A percentile compares a stretch with the other conserved stretches of the same genome.
Evolutionary conservation across 768 basidiomycete species (phyloP).

Genomic region (Naganishia kalamii): DNA sequence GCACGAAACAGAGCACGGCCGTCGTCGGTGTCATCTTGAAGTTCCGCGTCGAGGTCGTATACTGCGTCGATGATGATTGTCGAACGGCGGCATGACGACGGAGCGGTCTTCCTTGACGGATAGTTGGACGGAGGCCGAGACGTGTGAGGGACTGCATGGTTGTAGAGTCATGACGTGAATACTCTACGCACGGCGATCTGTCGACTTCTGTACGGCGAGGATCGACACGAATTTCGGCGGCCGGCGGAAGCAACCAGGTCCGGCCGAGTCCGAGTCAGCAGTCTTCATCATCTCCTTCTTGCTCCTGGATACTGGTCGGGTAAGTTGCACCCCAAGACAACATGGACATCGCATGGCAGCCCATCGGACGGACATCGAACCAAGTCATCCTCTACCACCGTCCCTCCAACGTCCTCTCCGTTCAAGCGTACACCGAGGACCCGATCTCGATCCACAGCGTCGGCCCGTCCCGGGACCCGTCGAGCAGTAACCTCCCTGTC

Average conservation of each 20-base stretch:
- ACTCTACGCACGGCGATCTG: background rate
- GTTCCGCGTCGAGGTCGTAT: constrained; percentile 6
- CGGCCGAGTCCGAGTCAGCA: no score
- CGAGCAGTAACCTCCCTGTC: constrained; percentile 20
- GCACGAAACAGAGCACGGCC: constrained; percentile 67
- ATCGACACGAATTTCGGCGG: no score
- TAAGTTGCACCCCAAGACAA: background rate
- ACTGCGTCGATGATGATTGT: constrained; percentile 8
- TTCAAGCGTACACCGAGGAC: constrained; percentile 17
- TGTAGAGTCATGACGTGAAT: background rate
- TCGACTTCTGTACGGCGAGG: no score
- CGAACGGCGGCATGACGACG: background rate
- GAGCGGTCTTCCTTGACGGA: background rate
- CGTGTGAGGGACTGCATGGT: constrained; percentile 7
- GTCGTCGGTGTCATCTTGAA: constrained; percentile 36
- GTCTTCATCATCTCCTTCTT: background rate
- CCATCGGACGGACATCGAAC: constrained; percentile 40
- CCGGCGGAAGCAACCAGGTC: no score
- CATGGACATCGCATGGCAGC: background rate
- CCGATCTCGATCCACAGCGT: constrained; percentile 3
- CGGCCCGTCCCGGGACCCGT: constrained; percentile 15
- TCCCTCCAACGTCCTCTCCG: constrained; percentile 37
- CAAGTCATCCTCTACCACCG: constrained; percentile 44
- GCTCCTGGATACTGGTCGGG: no score
- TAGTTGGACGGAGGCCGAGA: background rate